Evolutionary conservation across 192 early-diverging fungal genomes (phyloP), one percentile per base, ranked within the genome.

Genomic region (Coemansia umbellata): DNA sequence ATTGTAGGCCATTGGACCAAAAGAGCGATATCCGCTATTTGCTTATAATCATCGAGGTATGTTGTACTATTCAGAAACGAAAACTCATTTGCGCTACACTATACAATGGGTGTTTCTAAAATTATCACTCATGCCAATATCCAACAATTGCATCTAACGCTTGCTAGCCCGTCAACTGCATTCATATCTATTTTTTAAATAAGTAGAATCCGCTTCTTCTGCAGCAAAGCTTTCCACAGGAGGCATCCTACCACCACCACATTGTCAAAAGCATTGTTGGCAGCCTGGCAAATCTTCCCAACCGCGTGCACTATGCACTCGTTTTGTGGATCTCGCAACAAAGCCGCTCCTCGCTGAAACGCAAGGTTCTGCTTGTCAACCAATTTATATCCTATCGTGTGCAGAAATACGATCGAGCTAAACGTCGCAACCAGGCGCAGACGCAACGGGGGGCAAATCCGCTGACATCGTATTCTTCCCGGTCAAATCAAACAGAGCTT

Each of bases 241-340:
- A 96, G 57, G 78, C 86, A 5, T 76, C 82, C 44, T 89, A 90
- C 57, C 89, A 94, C 66, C 91, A 94, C 64, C 85, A 91, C 51
- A 80, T 97, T 18, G 63, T 87, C 21, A 87, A 91, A 56, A 82
- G 90, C 15, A 73, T 88, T 6, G 81, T 94, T 35, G 92, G 92
- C 39, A 74, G 89, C 17, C 51, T 94, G 33, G 90, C 90, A 31
- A 90, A 89, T 47, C 74, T 97, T 6, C 80, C 84, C 22, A 91
- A 90, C 55, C 81, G 86, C 40, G 78, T 92, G n/a, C 94, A 94
- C 73, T 87, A 94, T 53, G 82, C 82, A 30, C 66, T 97, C 28
- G 91, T 92, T 8, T 84, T 85, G 53, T 93, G 91, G 90, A 86
- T 92, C 55, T 69, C 83, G 55, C 75, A 78, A 84, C 63, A 83